Percentiles rank a stretch among this genome's conserved stretches.
phyloP scores from a whole-genome alignment of 495 filamentous ascomycete genomes.

The Aspergillus ellipticus region DNA sequence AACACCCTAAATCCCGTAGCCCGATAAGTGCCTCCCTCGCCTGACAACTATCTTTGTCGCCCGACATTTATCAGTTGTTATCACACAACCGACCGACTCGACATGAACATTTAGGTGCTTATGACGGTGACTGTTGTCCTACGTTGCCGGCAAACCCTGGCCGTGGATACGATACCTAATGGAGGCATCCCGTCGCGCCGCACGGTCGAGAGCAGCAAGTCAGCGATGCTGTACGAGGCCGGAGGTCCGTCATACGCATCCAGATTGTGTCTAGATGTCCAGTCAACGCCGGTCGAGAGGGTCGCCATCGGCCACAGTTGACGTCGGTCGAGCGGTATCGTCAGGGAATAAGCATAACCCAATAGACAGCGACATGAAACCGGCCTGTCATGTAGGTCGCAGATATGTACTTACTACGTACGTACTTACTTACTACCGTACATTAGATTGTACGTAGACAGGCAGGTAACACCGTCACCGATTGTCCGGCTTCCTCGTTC shows the following conservation, averaged over 20 bases:
- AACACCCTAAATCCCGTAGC: background rate
- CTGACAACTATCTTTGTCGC: background rate
- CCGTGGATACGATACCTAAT: background rate
- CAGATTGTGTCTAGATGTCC: background rate
- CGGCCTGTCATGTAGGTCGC: background rate
- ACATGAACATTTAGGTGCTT: background rate
- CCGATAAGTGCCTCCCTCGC: background rate
- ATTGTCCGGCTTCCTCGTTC: background rate
- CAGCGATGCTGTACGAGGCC: background rate
- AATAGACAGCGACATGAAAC: background rate
- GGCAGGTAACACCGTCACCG: background rate
- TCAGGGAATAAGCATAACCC: background rate
- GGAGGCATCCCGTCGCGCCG: background rate
- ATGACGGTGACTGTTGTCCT: conserved; percentile 4
- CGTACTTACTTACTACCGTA: no score
- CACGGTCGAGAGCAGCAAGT: background rate
- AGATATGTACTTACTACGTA: background rate
- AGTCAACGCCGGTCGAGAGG: background rate
- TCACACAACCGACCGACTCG: background rate
- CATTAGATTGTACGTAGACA: no score
- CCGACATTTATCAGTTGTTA: background rate
- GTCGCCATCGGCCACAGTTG: background rate
- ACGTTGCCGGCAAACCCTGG: background rate
- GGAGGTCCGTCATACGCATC: background rate
- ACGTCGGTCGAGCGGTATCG: background rate